A percentile compares a stretch with the other conserved stretches of the same genome.
These are phyloP conservation scores for Peniophora sp. DNA, from an alignment of 1,284 basidiomycete species.

Conservation along the genomic window DNA sequence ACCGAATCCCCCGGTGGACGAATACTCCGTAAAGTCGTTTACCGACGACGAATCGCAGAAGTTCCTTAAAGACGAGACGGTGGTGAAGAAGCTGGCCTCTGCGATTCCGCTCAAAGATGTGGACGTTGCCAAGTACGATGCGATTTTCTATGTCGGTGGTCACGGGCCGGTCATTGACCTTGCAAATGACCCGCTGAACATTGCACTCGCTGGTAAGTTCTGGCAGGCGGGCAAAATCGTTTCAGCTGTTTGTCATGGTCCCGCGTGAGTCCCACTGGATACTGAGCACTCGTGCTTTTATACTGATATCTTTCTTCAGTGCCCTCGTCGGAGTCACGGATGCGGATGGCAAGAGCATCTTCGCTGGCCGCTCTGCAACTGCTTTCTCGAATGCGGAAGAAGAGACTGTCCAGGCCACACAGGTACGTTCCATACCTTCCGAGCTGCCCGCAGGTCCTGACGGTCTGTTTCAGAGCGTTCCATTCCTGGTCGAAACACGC, in stretches of 20 bases:
- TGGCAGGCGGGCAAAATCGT: conserved; percentile 52
- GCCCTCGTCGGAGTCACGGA: conserved; percentile 50
- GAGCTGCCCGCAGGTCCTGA: neutral
- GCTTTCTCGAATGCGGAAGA: conserved; percentile 73
- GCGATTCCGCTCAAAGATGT: conserved; percentile 60
- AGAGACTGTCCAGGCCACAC: conserved; percentile 33
- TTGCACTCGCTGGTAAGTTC: conserved; percentile 55
- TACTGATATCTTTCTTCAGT: conserved; percentile 12
- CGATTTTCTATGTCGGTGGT: conserved; percentile 74
- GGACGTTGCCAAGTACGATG: conserved; percentile 54
- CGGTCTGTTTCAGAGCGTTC: conserved; percentile 31
- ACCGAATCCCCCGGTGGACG: conserved; percentile 68
- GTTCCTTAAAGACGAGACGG: conserved; percentile 54
- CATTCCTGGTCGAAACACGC: conserved; percentile 64
- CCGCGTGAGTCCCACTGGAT: conserved; percentile 31
- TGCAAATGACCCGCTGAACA: conserved; percentile 47
- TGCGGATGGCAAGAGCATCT: conserved; percentile 50
- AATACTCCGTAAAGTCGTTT: conserved; percentile 49
- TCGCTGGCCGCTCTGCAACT: conserved; percentile 53
- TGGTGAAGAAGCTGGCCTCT: conserved; percentile 48
- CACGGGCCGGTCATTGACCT: conserved; percentile 71
- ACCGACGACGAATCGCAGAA: conserved; percentile 48
- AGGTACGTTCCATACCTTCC: conserved; percentile 22
- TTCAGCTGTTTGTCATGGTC: conserved; percentile 71
- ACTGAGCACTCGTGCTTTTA: neutral